Percentiles rank a stretch among this genome's conserved stretches.
Evolutionary conservation across 108 stramenopile species (phyloP).

Genomic region (Stephanodiscus triporus): DNA sequence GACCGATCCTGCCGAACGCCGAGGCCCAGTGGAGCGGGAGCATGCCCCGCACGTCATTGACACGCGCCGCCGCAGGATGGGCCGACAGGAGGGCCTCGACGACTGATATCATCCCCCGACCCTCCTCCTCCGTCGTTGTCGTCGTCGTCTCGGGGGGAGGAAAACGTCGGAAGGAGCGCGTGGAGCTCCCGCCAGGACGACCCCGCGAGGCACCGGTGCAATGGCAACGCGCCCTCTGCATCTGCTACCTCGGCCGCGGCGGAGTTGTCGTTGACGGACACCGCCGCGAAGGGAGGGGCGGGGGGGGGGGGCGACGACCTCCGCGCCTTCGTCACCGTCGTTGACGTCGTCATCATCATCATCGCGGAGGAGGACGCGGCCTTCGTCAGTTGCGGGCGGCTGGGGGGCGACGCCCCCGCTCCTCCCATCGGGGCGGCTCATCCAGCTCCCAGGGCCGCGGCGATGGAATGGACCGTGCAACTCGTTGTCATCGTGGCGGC

Average conservation of each 20-base stretch:
- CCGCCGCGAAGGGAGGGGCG: too few relatives aligned
- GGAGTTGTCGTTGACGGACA: too few relatives aligned
- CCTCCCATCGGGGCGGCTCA: not conserved
- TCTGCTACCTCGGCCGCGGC: not conserved
- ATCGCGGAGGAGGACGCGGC: not conserved
- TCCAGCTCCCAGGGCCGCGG: conserved; percentile 18
- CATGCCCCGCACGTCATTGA: conserved; percentile 56
- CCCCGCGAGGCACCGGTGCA: not conserved
- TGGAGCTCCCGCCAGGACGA: conserved; percentile 1
- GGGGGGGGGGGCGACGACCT: not conserved
- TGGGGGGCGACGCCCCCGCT: not conserved
- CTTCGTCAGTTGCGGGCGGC: not conserved
- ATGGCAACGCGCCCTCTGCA: not conserved
- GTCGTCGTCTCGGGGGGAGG: too few relatives aligned
- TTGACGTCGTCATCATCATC: too few relatives aligned
- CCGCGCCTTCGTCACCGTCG: too few relatives aligned
- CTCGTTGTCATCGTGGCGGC: not conserved
- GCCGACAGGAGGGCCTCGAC: conserved; percentile 48
- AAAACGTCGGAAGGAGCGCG: not conserved
- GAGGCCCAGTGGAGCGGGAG: conserved; percentile 67
- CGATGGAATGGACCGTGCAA: conserved; percentile 27
- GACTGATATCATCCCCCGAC: too few relatives aligned
- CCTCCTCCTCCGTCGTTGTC: too few relatives aligned
- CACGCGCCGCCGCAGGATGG: conserved; percentile 27
- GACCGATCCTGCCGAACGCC: conserved; percentile 38